Evolutionary conservation across 2,329 filamentous ascomycete species (phyloP).

Genomic region (Pseudodiploospora longispora): DNA sequence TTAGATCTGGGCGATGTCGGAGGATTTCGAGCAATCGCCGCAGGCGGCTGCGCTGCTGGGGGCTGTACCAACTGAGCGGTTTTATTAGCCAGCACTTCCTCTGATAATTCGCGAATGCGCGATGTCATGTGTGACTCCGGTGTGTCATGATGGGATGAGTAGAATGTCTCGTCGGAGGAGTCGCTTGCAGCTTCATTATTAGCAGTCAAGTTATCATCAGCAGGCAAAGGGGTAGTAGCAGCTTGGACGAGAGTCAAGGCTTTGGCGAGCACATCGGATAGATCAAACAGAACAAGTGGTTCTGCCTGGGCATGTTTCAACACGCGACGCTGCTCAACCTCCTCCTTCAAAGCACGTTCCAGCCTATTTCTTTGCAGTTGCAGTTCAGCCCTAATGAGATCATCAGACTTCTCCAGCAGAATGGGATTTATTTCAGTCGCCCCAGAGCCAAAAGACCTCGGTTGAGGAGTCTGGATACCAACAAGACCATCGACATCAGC

Average conservation of each 20-base stretch:
- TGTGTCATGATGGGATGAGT: conserved; percentile 89
- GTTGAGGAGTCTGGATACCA: background rate
- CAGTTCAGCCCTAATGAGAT: conserved; percentile 73
- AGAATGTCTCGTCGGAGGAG: conserved; percentile 89
- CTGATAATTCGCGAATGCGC: conserved; percentile 38
- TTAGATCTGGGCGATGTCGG: background rate
- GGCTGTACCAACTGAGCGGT: conserved; percentile 10
- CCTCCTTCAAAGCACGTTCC: conserved; percentile 69
- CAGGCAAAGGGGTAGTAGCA: conserved; percentile 50
- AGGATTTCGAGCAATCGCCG: background rate
- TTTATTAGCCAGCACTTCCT: conserved; percentile 16
- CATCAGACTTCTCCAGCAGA: conserved; percentile 77
- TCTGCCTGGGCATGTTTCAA: conserved; percentile 40
- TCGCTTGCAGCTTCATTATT: conserved; percentile 60
- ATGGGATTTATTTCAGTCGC: conserved; percentile 72
- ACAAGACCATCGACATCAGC: background rate
- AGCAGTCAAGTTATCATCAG: conserved; percentile 44
- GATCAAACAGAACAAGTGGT: conserved; percentile 57
- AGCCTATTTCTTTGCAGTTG: conserved; percentile 72
- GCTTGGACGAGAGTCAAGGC: conserved; percentile 65
- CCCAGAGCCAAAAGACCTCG: conserved; percentile 22
- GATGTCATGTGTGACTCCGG: conserved; percentile 45
- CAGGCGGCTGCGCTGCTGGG: conserved; percentile 6
- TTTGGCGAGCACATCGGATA: conserved; percentile 64
- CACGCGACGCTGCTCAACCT: conserved; percentile 56